Base-by-base conservation (phyloP, 1,284 basidiomycete genomes). In the Lignosus rhinocerotis region DNA sequence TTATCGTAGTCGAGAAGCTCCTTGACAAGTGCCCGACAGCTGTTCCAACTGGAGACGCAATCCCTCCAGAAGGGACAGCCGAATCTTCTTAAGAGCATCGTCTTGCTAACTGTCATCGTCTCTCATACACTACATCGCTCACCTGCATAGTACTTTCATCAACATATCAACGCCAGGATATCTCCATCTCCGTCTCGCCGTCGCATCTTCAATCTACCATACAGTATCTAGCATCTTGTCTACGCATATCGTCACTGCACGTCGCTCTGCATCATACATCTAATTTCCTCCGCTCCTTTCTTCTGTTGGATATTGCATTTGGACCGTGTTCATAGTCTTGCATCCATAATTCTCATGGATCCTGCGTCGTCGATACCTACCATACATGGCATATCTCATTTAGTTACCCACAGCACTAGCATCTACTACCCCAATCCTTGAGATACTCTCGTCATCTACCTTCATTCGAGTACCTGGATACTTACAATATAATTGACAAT, bases 1-100 rank as follows among this genome's bases (percentile, higher is more conserved):
- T n/a, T 32, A 14, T 39, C 47, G 12, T 55, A 91, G 88, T 91
- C 63, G 89, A 91, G 70, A 83, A 86, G 36, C 76, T 90, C 33
- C 74, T 92, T 57, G 85, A 88, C 60, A 74, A 72, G 59, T 72
- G 65, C 60, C 58, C 63, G 25, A 38, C 38, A 12, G 21, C 50
- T 25, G 54, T 30, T n/a, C 36, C 47, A 6, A 41, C 39, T 5
- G 32, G 42, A 10, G 58, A 59, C 8, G 51, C 42, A 21, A 47
- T 44, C 21, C 47, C 50, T 10, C 39, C 34, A 1, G 62, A 64
- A 46, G 46, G 42, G 38, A 56, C 32, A 9, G 44, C 58, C 33
- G 64, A 59, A 46, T 41, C 63, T 53, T 49, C 65, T 54, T 65
- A 64, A 56, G 55, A 60, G 7, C 36, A n/a, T 39, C 36, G 11